Conservation (phyloP, 2,329 filamentous ascomycete genomes). For the Neonectria coccinea region DNA sequence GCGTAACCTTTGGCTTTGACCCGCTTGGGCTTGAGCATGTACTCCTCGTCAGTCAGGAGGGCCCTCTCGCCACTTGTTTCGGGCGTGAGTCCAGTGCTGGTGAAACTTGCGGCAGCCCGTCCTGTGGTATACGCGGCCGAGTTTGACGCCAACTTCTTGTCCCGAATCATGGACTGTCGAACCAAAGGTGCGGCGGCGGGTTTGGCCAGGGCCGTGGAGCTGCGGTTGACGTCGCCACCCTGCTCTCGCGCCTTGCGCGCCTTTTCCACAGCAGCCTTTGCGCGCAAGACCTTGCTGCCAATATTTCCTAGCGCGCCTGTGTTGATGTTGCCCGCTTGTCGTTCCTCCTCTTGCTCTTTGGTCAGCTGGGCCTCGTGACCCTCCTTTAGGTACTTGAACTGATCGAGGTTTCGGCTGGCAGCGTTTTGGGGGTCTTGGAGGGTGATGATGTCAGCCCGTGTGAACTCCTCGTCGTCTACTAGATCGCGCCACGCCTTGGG, state of each 20-base stretch:
- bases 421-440: slow-evolving; percentile 96
- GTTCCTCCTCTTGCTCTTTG: slow-evolving; percentile 76
- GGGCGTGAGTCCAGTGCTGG: slow-evolving; percentile 91
- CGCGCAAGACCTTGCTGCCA: slow-evolving; percentile 85
- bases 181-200: slow-evolving; percentile 40
- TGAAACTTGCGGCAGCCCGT: slow-evolving; percentile 91
- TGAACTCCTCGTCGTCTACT: slow-evolving; percentile 87
- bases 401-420: slow-evolving; percentile 82
- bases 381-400: slow-evolving; percentile 90
- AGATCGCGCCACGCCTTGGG: slow-evolving; percentile 95
- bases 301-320: slow-evolving; percentile 81
- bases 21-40: slow-evolving; percentile 90
- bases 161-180: slow-evolving; percentile 58
- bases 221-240: slow-evolving; percentile 68
- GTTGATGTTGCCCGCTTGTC: slow-evolving; percentile 78
- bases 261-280: slow-evolving; percentile 93
- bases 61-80: slow-evolving; percentile 90
- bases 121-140: slow-evolving; percentile 92
- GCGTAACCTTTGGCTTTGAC: slow-evolving; percentile 93
- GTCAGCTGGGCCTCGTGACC: slow-evolving; percentile 77
- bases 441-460: slow-evolving; percentile 92
- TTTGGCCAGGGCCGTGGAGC: slow-evolving; percentile 57
- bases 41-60: slow-evolving; percentile 91
- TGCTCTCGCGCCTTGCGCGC: slow-evolving; percentile 80
- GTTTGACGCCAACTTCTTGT: slow-evolving; percentile 78